Conservation (phyloP, 2,329 filamentous ascomycete species). For the Penicillium sp. region DNA sequence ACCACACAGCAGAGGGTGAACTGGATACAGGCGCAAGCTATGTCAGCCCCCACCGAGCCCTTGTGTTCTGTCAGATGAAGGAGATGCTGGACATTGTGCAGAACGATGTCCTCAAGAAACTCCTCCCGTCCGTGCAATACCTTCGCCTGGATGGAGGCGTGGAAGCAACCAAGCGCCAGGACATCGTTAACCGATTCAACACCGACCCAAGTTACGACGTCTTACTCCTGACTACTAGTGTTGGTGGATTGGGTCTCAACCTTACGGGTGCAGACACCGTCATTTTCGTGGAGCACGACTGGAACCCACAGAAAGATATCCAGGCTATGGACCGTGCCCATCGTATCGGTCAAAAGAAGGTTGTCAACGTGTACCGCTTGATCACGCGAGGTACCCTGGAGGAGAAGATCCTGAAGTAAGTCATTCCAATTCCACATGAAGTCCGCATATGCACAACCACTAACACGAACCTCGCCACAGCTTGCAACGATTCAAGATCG, state of each 20-base stretch:
- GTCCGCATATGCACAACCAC: slow-evolving; percentile 1
- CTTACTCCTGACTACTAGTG: slow-evolving; percentile 86
- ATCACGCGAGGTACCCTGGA: slow-evolving; percentile 94
- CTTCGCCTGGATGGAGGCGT: slow-evolving; percentile 92
- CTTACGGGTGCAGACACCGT: slow-evolving; percentile 96
- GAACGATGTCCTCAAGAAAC: slow-evolving; percentile 81
- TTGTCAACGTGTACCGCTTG: slow-evolving; percentile 96
- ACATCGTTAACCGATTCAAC: slow-evolving; percentile 99
- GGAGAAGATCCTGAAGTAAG: slow-evolving; percentile 89
- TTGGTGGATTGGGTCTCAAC: slow-evolving; percentile 91
- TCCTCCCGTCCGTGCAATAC: slow-evolving; percentile 90
- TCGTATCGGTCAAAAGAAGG: slow-evolving; percentile 98
- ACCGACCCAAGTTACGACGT: slow-evolving; percentile 96
- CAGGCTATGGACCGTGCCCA: slow-evolving; percentile 99
- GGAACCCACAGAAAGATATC: slow-evolving; percentile 98
- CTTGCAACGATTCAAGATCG: slow-evolving; percentile 98
- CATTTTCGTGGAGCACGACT: slow-evolving; percentile 99
- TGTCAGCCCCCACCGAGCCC: slow-evolving; percentile 90
- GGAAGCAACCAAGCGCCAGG: slow-evolving; percentile 88
- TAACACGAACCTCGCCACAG: slow-evolving; percentile 44
- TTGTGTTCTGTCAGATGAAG: slow-evolving; percentile 99
- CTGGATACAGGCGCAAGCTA: slow-evolving; percentile 65
- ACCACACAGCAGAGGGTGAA: slow-evolving; percentile 54
- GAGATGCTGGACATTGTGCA: slow-evolving; percentile 99
- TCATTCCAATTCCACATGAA: slow-evolving; percentile 20